Evolutionary conservation across 2,329 filamentous ascomycete species (phyloP), one percentile per base, ranked within the genome.

Genomic region (Ambrosiella cleistominuta): DNA sequence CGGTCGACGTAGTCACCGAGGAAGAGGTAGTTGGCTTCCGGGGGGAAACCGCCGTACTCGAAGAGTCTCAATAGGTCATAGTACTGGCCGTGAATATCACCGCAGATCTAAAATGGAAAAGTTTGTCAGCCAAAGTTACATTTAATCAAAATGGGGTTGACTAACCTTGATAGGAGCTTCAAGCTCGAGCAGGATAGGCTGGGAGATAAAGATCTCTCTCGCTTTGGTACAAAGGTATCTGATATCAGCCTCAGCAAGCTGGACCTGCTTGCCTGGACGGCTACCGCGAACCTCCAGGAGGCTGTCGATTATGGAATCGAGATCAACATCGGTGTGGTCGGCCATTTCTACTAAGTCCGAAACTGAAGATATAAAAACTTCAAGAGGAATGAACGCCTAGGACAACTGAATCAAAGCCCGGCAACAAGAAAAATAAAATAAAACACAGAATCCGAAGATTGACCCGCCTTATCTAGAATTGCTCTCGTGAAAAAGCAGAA

Each of bases 281-380:
- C 90, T 96, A 70, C 91, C 93, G 74, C 93, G 86, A 70, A 97
- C 93, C 76, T 98, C 93, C 69, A 97, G 80, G 69, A 98, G 82
- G 73, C 93, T 83, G 74, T 97, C 91, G 78, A 98, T 97, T 83
- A 97, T 95, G 68, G 90, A 96, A 75, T 98, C 93, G 76, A 98
- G 81, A 76, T 97, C 91, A 75, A 97, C 88, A 75, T 97, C 91
- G 75, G 88, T 75, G 71, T 80, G 77, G 71, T 81, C 78, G 69
- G 77, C 77, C 82, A 75, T 84, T 53, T 12, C 38, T 39, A 36
- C 51, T 53, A 36, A 17, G 13, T 38, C 35, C 8, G 13, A 37
- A 36, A 38, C 37, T 38, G 13, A 12, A 47, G 17, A 17, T 15
- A 56, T 13, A 8, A 35, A 45, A 15, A 37, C 13, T 15, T 35